A percentile compares a stretch with the other conserved stretches of the same genome.
Conservation (phyloP, 768 basidiomycete genomes). For the Leccinum variicolor region DNA sequence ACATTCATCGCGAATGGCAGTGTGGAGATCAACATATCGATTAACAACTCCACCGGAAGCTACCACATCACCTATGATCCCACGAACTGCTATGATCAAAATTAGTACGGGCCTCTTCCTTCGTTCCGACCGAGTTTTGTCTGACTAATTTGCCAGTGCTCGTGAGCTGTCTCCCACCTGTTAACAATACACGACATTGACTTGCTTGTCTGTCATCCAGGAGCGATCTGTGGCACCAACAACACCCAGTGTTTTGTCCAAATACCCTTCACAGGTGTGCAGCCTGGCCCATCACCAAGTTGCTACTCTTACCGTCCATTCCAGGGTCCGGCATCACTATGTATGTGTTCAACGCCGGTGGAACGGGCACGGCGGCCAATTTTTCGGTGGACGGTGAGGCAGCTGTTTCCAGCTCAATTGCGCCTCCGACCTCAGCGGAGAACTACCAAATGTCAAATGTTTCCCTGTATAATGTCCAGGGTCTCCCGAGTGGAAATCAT, state of each 20-base stretch:
- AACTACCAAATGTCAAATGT: conserved; percentile 20
- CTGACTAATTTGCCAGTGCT: conserved; percentile 13
- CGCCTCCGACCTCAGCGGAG: not conserved
- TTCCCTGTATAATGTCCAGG: conserved; percentile 16
- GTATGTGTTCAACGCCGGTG: too few relatives aligned
- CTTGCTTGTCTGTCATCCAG: not conserved
- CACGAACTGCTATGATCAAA: conserved; percentile 20
- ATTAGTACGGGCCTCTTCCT: conserved; percentile 18
- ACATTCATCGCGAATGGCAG: not conserved
- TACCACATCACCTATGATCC: conserved; percentile 11
- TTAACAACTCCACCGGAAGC: conserved; percentile 20
- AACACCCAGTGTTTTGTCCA: conserved; percentile 13
- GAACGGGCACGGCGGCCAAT: conserved; percentile 3
- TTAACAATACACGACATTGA: not conserved
- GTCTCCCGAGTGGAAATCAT: conserved; percentile 14
- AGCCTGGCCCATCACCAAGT: too few relatives aligned
- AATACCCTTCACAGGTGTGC: conserved; percentile 21
- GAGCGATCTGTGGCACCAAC: conserved; percentile 10
- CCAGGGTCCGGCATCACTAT: too few relatives aligned
- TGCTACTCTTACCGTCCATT: too few relatives aligned
- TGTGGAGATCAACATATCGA: not conserved
- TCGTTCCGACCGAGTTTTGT: not conserved
- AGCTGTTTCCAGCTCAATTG: conserved; percentile 1
- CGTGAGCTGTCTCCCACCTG: conserved; percentile 9
- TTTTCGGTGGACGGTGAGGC: conserved; percentile 17